Conservation (phyloP, 352 stramenopile species). For the Aphanomyces astaci region DNA sequence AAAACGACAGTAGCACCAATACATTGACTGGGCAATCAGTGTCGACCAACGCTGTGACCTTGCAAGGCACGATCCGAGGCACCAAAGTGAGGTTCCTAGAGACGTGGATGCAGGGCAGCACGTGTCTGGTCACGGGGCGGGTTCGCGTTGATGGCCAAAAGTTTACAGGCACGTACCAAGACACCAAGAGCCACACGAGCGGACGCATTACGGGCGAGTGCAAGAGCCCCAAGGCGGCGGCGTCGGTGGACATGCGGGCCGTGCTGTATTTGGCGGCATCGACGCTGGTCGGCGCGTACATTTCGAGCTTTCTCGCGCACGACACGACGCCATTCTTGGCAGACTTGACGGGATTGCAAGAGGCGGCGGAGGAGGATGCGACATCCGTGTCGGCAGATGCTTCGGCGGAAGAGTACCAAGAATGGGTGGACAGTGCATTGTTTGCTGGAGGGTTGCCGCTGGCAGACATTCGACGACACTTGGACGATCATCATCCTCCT, state of each 20-base stretch:
- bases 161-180: constrained; percentile 77
- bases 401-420: constrained; percentile 71
- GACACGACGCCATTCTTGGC: background rate
- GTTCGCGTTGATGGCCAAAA: constrained; percentile 58
- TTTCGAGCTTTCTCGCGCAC: constrained; percentile 53
- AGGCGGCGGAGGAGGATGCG: constrained; percentile 37
- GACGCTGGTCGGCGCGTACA: constrained; percentile 69
- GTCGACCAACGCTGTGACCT: constrained; percentile 73
- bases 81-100: constrained; percentile 81
- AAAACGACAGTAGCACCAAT: too few species aligned
- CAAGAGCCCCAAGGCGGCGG: too few species aligned
- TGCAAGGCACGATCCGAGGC: constrained; percentile 61
- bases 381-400: constrained; percentile 49
- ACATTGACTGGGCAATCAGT: constrained; percentile 65
- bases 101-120: constrained; percentile 82
- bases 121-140: constrained; percentile 72
- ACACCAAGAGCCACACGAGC: constrained; percentile 81
- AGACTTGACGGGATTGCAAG: constrained; percentile 19
- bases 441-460: constrained; percentile 65
- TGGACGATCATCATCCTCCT: constrained; percentile 44
- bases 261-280: constrained; percentile 71
- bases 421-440: constrained; percentile 66
- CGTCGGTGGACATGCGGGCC: constrained; percentile 37
- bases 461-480: constrained; percentile 37
- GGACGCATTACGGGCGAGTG: constrained; percentile 57